Percentiles rank a stretch among this genome's conserved stretches.
These are phyloP conservation scores for Drosera capensis DNA, from an alignment of 148 eudicot species.

Conservation along the genomic window DNA sequence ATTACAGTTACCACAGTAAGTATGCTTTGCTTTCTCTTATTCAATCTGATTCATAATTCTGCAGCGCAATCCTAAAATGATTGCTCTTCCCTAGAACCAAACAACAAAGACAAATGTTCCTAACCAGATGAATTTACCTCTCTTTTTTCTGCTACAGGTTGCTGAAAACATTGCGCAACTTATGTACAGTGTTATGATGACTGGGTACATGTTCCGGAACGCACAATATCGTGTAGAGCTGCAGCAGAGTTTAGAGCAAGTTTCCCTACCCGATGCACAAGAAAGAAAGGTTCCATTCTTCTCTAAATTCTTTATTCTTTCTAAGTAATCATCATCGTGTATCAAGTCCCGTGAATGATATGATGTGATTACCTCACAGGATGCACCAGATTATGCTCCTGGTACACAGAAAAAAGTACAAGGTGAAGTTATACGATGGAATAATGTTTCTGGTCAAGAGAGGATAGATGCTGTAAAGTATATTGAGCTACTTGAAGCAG, in stretches of 20 bases:
- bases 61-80: no score
- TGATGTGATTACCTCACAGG: slow-evolving; percentile 21
- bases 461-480: slow-evolving; percentile 67
- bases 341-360: neutral
- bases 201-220: slow-evolving; percentile 92
- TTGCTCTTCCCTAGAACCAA: slow-evolving; percentile 1
- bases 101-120: neutral
- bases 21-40: neutral
- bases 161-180: slow-evolving; percentile 95
- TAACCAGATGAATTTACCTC: slow-evolving; percentile 5
- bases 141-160: slow-evolving; percentile 31
- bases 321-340: neutral
- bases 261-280: slow-evolving; percentile 64
- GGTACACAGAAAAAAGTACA: slow-evolving; percentile 78
- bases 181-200: slow-evolving; percentile 90
- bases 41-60: slow-evolving; percentile 5
- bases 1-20: slow-evolving; percentile 84
- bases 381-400: slow-evolving; percentile 60
- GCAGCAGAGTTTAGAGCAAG: slow-evolving; percentile 80
- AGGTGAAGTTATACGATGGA: slow-evolving; percentile 82
- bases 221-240: slow-evolving; percentile 72
- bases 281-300: slow-evolving; percentile 34
- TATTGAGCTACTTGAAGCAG: slow-evolving; percentile 85
- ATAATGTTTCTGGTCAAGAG: slow-evolving; percentile 75
- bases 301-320: neutral